phyloP scores from a whole-genome alignment of 108 stramenopile genomes.

The Skeletonema tropicum region DNA sequence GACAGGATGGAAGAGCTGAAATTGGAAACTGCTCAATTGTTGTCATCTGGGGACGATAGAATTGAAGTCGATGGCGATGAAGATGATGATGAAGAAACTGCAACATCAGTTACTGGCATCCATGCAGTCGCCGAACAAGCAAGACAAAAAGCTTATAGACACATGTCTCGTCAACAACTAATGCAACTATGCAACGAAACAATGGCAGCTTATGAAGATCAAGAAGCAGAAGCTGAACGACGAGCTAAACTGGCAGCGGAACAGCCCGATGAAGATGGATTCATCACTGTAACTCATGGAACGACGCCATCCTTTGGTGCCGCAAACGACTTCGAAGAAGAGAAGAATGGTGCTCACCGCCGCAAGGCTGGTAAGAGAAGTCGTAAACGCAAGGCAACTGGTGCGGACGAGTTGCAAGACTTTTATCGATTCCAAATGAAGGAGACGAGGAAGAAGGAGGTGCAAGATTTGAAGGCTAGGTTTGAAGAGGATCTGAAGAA shows the following conservation, averaged over 20 bases:
- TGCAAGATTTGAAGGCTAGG: conserved; percentile 68
- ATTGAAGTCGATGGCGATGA: conserved; percentile 39
- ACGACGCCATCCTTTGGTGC: conserved; percentile 52
- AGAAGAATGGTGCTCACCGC: conserved; percentile 15
- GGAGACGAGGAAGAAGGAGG: conserved; percentile 67
- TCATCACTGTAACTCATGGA: conserved; percentile 75
- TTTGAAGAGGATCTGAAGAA: conserved; percentile 83
- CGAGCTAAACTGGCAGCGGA: conserved; percentile 47
- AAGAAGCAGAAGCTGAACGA: conserved; percentile 70
- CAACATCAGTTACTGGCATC: conserved; percentile 42
- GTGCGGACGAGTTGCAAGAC: conserved; percentile 63
- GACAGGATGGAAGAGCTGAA: conserved; percentile 23
- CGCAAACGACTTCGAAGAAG: conserved; percentile 58
- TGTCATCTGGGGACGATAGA: conserved; percentile 10
- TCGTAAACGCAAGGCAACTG: conserved; percentile 64
- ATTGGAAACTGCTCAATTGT: conserved; percentile 17
- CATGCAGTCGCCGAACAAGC: conserved; percentile 61
- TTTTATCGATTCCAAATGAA: conserved; percentile 87
- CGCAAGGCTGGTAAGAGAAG: conserved; percentile 51
- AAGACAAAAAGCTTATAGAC: conserved; percentile 26
- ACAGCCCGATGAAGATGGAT: conserved; percentile 86
- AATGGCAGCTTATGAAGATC: conserved; percentile 66
- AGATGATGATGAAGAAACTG: conserved; percentile 21
- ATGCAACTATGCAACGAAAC: conserved; percentile 76
- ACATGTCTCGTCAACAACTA: conserved; percentile 49